Conservation (phyloP, 441 rosid species). For the Flueggea neowawraea region DNA sequence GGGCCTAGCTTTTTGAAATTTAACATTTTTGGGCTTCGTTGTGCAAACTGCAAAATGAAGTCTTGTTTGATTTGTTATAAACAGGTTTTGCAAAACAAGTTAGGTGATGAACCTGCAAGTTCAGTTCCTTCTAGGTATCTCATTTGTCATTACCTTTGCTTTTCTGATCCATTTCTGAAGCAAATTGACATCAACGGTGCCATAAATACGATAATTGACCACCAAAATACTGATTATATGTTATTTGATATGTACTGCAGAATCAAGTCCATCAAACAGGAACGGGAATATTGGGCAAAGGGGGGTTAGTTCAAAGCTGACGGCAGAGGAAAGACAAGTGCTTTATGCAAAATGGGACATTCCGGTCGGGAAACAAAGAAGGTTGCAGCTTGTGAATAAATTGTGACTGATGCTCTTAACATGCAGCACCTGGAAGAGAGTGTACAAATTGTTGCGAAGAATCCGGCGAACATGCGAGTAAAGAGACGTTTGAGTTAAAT, state of each 20-base stretch:
- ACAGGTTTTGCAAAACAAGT: too few species aligned
- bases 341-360: conserved; percentile 79
- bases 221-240: not conserved
- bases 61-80: too few species aligned
- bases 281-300: conserved; percentile 80
- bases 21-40: too few species aligned
- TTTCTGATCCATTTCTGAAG: too few species aligned
- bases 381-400: conserved; percentile 76
- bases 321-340: conserved; percentile 72
- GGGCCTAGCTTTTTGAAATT: too few species aligned
- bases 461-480: conserved; percentile 65
- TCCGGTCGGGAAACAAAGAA: conserved; percentile 82
- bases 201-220: not conserved
- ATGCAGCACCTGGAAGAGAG: conserved; percentile 72
- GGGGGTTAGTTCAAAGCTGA: conserved; percentile 69
- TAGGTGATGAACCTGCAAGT: conserved; percentile 87
- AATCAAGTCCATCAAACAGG: conserved; percentile 74
- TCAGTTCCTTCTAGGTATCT: conserved; percentile 76
- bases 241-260: conserved; percentile 41
- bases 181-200: too few species aligned
- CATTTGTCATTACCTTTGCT: too few species aligned
- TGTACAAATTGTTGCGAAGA: conserved; percentile 74
- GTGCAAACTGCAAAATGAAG: too few species aligned
- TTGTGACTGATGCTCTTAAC: conserved; percentile 78
- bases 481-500: conserved; percentile 86